Evolutionary conservation across 805 yeast species (phyloP).

Genomic region (Yamadazyma philogaea): DNA sequence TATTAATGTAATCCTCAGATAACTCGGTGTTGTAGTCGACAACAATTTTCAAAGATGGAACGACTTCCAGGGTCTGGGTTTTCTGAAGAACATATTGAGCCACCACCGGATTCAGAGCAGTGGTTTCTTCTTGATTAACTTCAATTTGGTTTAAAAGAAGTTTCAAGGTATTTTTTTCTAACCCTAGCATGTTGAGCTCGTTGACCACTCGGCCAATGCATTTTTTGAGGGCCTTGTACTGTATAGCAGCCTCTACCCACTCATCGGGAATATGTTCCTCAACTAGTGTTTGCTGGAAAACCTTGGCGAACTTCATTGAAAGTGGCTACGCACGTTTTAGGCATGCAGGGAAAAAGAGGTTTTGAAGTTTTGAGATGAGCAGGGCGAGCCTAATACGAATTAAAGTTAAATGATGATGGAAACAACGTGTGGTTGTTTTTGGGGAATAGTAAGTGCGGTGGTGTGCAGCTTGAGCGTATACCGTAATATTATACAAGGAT

Average conservation of each 20-base stretch:
- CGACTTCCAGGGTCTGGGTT: slow-evolving; percentile 22
- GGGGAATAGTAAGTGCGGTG: not conserved
- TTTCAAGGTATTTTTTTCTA: slow-evolving; percentile 45
- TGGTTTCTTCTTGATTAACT: slow-evolving; percentile 30
- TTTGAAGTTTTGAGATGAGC: slow-evolving; percentile 1
- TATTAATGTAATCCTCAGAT: slow-evolving; percentile 31
- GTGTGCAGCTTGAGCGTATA: not conserved
- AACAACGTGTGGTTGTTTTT: too few relatives aligned
- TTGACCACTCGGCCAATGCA: slow-evolving; percentile 61
- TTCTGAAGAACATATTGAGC: slow-evolving; percentile 42
- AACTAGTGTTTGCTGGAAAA: slow-evolving; percentile 57
- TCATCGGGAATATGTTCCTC: slow-evolving; percentile 62
- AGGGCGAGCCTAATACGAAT: too few relatives aligned
- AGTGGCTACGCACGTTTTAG: not conserved
- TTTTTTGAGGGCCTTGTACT: slow-evolving; percentile 68
- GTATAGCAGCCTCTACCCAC: slow-evolving; percentile 68
- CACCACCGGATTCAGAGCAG: slow-evolving; percentile 36
- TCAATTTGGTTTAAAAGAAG: slow-evolving; percentile 34
- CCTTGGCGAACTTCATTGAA: slow-evolving; percentile 78
- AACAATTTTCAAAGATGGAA: slow-evolving; percentile 38
- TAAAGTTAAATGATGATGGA: not conserved
- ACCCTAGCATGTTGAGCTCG: slow-evolving; percentile 59
- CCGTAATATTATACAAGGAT: not conserved
- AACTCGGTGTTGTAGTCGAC: slow-evolving; percentile 24
- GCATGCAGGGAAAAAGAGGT: not conserved